Conservation (phyloP, 768 basidiomycete species). For the Termitomyces sp. region DNA sequence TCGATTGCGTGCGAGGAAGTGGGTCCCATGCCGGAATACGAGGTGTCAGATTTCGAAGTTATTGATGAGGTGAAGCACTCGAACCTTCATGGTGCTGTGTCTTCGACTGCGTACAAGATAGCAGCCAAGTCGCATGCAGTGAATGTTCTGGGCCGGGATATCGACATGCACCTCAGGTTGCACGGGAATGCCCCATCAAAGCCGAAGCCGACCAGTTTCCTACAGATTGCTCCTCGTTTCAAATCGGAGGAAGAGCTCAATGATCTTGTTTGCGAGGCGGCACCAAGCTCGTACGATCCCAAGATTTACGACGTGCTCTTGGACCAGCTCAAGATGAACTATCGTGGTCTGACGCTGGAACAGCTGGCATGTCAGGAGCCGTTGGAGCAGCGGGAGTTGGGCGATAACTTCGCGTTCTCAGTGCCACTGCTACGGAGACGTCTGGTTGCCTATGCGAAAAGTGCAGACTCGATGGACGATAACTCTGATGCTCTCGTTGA, state of each 20-base stretch:
- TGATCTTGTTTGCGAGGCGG: slow-evolving; percentile 65
- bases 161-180: slow-evolving; percentile 51
- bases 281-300: slow-evolving; percentile 67
- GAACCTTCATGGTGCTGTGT: slow-evolving; percentile 53
- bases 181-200: slow-evolving; percentile 27
- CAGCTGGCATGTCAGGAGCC: slow-evolving; percentile 62
- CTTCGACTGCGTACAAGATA: slow-evolving; percentile 60
- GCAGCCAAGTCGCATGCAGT: slow-evolving; percentile 71
- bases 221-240: slow-evolving; percentile 49
- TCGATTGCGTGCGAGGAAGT: slow-evolving; percentile 62
- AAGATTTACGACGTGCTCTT: slow-evolving; percentile 58
- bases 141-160: slow-evolving; percentile 69
- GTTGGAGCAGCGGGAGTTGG: slow-evolving; percentile 65
- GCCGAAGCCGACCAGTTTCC: slow-evolving; percentile 55
- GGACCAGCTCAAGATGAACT: slow-evolving; percentile 40
- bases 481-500: slow-evolving; percentile 46
- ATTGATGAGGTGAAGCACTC: slow-evolving; percentile 48
- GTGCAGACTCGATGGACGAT: slow-evolving; percentile 33
- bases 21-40: slow-evolving; percentile 68
- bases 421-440: slow-evolving; percentile 51
- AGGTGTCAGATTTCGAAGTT: slow-evolving; percentile 39
- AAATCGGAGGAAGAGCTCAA: slow-evolving; percentile 56
- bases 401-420: slow-evolving; percentile 76
- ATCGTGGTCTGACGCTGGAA: slow-evolving; percentile 57
- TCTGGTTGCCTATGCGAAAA: slow-evolving; percentile 42